Conservation (phyloP, 345 rosid species). For the Syzygium grande region DNA sequence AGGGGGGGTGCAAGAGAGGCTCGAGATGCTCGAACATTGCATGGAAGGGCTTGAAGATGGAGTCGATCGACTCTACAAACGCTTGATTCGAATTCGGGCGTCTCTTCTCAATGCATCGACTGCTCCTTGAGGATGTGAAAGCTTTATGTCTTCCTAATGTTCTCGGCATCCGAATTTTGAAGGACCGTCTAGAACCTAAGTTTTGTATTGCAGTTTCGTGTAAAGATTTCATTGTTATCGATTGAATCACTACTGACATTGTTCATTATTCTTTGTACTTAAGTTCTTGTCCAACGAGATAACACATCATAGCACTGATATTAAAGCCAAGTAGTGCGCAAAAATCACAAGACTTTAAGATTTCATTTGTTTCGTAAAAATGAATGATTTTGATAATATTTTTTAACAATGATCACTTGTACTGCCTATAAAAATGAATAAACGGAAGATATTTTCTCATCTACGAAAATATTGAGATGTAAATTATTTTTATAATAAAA, state of each 20-base stretch:
- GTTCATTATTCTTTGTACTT: not conserved
- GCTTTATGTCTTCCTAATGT: slow-evolving; percentile 19
- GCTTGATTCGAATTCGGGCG: slow-evolving; percentile 47
- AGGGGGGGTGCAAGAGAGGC: slow-evolving; percentile 13
- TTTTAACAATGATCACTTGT: too few relatives aligned
- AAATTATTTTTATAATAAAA: too few relatives aligned
- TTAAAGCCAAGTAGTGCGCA: not conserved
- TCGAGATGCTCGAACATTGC: slow-evolving; percentile 20
- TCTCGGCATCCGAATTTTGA: not conserved
- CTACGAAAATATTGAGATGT: too few relatives aligned
- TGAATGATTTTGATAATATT: too few relatives aligned
- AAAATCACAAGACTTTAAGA: not conserved
- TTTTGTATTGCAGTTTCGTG: not conserved
- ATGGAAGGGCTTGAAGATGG: slow-evolving; percentile 24
- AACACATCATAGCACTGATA: not conserved
- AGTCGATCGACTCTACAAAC: slow-evolving; percentile 32
- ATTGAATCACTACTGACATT: not conserved
- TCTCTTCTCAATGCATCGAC: slow-evolving; percentile 34
- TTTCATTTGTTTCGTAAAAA: too few relatives aligned
- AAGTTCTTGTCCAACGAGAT: not conserved
- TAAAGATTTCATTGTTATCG: not conserved
- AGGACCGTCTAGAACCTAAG: not conserved
- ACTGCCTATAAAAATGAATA: too few relatives aligned
- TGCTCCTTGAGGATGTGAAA: not conserved
- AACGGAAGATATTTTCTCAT: too few relatives aligned